Conservation (phyloP, 2,329 filamentous ascomycete genomes). For the Exophiala sp. region DNA sequence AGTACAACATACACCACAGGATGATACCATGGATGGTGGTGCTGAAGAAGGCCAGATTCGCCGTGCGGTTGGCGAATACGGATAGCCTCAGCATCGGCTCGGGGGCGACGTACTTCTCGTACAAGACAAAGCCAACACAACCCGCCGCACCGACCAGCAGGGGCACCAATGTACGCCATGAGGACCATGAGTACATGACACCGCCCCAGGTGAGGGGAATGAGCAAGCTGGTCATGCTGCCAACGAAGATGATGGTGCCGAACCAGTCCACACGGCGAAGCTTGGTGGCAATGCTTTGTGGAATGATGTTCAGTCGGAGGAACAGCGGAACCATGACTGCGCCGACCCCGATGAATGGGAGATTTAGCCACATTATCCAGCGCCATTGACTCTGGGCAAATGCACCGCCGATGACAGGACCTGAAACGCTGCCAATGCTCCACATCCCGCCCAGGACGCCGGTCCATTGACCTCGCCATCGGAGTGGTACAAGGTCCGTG, state of each 20-base stretch:
- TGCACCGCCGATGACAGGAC: slow-evolving; percentile 31
- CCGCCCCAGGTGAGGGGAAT: slow-evolving; percentile 61
- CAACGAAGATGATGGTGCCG: slow-evolving; percentile 57
- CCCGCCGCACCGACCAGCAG: slow-evolving; percentile 51
- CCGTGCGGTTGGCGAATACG: slow-evolving; percentile 44
- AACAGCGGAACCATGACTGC: slow-evolving; percentile 47
- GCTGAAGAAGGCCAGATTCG: slow-evolving; percentile 47
- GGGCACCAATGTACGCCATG: slow-evolving; percentile 57
- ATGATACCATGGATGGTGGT: slow-evolving; percentile 52
- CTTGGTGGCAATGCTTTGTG: slow-evolving; percentile 45
- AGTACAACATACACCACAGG: slow-evolving; percentile 50
- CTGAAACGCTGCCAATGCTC: slow-evolving; percentile 24
- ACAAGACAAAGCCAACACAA: slow-evolving; percentile 49
- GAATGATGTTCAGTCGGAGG: slow-evolving; percentile 47
- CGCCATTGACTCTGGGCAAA: slow-evolving; percentile 37
- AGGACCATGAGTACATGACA: slow-evolving; percentile 59
- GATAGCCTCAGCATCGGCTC: slow-evolving; percentile 47
- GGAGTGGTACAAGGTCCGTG: slow-evolving; percentile 42
- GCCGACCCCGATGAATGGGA: slow-evolving; percentile 52
- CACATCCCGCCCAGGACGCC: slow-evolving; percentile 27
- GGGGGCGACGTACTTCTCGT: slow-evolving; percentile 47
- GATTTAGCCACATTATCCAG: slow-evolving; percentile 62
- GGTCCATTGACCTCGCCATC: slow-evolving; percentile 27
- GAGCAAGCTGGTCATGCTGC: slow-evolving; percentile 53
- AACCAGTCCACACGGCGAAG: slow-evolving; percentile 56